Evolutionary conservation across 1,284 basidiomycete genomes (phyloP), one percentile per base, ranked within the genome.

Genomic region (Golubevia pallescens): DNA sequence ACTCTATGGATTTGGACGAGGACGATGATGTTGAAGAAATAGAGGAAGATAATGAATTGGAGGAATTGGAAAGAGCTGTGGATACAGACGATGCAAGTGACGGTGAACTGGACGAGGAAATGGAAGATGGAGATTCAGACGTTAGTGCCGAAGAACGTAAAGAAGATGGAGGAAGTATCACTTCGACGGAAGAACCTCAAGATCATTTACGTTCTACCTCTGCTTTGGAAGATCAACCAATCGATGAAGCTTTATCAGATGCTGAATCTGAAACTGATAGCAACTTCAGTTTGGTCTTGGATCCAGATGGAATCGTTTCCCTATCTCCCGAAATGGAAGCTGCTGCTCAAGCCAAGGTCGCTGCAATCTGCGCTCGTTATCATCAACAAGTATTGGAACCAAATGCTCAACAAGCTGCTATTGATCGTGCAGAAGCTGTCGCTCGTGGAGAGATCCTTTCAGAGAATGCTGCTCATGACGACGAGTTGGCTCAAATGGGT

Each of bases 401-500:
- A 0, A 61, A 77, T n/a, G 69, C 71, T 57, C 57, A 67, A 14
- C 70, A 68, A 5, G 74, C 78, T 5, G 71, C 73, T 6, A 76
- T 74, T 57, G 71, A 77, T 20, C 59, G 68, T 6, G 67, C 68
- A 8, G 73, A 75, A 53, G 73, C 75, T 10, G 72, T 81, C 6
- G 64, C 67, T 52, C 68, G 63, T 1, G 80, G 80, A 48, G 68
- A 80, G 58, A 68, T 84, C 20, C 63, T 69, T 3, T 61, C 74
- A 2, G 73, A 77, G n/a, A 54, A 75, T 21, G 82, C 79, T 0
- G 81, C 78, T 2, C 75, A 76, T 60, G 82, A 85, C 48, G 80
- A 85, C 52, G 76, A 79, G 60, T 71, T 83, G 56, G 74, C 74
- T 61, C 60, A 67, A 48, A 79, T 84, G 73, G 82, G 82, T 2